These are phyloP conservation scores for Schizothecium vesticola DNA, from an alignment of 495 filamentous ascomycete genomes.

Conservation along the genomic window DNA sequence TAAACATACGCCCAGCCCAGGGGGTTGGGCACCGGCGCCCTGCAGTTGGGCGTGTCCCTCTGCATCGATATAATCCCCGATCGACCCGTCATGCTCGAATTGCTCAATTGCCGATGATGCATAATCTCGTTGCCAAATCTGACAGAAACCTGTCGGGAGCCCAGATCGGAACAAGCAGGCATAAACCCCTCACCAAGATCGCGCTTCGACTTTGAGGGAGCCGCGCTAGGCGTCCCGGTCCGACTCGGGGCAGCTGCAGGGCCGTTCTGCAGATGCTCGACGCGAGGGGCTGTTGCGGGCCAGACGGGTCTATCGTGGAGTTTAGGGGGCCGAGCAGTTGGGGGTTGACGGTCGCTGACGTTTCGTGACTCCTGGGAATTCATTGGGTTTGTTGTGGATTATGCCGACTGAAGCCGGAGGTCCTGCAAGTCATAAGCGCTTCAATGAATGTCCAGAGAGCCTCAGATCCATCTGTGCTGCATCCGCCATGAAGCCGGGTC, in stretches of 20 bases:
- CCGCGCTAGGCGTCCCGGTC: background rate
- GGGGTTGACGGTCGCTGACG: background rate
- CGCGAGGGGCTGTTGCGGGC: background rate
- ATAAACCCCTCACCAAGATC: background rate
- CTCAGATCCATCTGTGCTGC: background rate
- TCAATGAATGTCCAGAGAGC: background rate
- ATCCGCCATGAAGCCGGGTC: background rate
- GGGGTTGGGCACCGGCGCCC: conserved; percentile 3
- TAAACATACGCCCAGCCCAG: conserved; percentile 2
- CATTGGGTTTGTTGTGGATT: background rate
- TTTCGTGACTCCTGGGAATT: background rate
- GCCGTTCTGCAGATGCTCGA: background rate
- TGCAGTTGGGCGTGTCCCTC: background rate
- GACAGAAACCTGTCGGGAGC: background rate
- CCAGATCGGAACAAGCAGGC: background rate
- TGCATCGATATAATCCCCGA: conserved; percentile 1
- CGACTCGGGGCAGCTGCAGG: background rate
- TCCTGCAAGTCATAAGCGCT: background rate
- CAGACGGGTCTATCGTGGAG: background rate
- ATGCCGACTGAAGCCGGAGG: background rate
- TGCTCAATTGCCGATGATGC: background rate
- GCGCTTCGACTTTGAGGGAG: background rate
- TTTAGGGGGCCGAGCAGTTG: background rate
- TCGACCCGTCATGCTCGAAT: background rate
- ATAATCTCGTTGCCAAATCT: background rate